Evolutionary conservation across 2,329 filamentous ascomycete species (phyloP).

Genomic region (Biscogniauxia sp.): DNA sequence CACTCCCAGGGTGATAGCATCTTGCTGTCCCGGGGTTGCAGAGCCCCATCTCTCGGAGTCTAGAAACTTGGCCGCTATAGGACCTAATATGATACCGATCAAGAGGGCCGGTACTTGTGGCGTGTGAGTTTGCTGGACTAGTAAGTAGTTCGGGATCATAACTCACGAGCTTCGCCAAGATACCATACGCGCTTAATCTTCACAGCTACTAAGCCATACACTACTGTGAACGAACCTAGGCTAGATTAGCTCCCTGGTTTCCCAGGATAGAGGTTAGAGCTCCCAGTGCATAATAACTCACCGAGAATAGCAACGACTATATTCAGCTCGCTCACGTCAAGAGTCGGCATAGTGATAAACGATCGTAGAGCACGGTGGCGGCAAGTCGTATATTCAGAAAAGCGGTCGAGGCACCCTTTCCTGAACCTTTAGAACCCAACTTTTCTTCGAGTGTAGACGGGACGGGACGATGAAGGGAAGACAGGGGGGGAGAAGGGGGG

Average conservation of each 20-base stretch:
- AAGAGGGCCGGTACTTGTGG: constrained; percentile 51
- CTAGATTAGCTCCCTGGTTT: constrained; percentile 22
- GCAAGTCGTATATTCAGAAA: constrained; percentile 1
- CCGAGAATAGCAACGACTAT: constrained; percentile 47
- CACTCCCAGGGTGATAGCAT: constrained; percentile 46
- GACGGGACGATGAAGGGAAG: constrained; percentile 17
- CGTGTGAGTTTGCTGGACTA: background rate
- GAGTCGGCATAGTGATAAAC: constrained; percentile 40
- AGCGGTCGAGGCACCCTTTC: background rate
- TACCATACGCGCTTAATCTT: constrained; percentile 54
- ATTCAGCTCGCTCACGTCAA: constrained; percentile 52
- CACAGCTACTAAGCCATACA: constrained; percentile 50
- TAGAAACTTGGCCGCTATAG: constrained; percentile 52
- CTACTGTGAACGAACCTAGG: constrained; percentile 44
- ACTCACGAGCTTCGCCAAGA: constrained; percentile 52
- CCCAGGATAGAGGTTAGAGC: constrained; percentile 17
- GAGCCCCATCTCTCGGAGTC: constrained; percentile 42
- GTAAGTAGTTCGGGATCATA: background rate
- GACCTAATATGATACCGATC: constrained; percentile 53
- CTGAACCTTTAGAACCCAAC: constrained; percentile 3
- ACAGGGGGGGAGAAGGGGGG: no score
- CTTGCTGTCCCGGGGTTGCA: constrained; percentile 31
- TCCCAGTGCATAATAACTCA: constrained; percentile 25
- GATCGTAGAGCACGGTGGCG: background rate
- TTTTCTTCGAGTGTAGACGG: background rate